Base-by-base conservation (phyloP, 805 yeast genomes). In the Kodamaea nitidulidarum region DNA sequence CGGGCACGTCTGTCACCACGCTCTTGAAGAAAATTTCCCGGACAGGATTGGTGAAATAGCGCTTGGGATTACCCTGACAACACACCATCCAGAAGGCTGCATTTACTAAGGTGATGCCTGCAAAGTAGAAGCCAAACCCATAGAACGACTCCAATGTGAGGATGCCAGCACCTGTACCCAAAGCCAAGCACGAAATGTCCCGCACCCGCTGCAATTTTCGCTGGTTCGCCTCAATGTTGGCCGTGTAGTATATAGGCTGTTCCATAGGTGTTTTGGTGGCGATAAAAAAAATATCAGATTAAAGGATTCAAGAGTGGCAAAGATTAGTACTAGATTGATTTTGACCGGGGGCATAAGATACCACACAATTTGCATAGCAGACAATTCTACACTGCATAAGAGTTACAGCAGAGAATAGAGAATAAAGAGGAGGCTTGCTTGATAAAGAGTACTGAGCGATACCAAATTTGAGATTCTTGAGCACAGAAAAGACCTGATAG, bases 151-250 rank as follows among this genome's bases (percentile, higher is more conserved):
- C 73, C 35, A 68, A 49, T 2, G 70, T 60, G 40, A 68, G 51
- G 10, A 62, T 52, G 0, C 74, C 74, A 2, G 70, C 61, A 3
- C 61, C 71, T 6, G 64, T 55, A 1, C 74, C 74, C 24, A 66
- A 52, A 4, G 55, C 58, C 26, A 69, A 52, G 24, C 66, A 55
- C 49, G 63, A 52, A 7, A 67, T 52, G 42, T 68, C 71, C 38
- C 67, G 70, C 3, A 65, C 54, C 27, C 53, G 58, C 35, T 61
- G 49, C 20, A 45, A 44, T 39, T 61, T 61, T 39, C 49, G 51
- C 32, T 44, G 37, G 48, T 64, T 64, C 30, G 55, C 52, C 34
- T 60, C 60, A 15, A 62, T 55, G 36, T 48, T 58, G 10, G 60
- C 58, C 7, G 49, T 52, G 44, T 59, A 62, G 32, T 28, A 28